phyloP scores from a whole-genome alignment of 2,329 filamentous ascomycete genomes.

The Tolypocladium cylindrosporum region DNA sequence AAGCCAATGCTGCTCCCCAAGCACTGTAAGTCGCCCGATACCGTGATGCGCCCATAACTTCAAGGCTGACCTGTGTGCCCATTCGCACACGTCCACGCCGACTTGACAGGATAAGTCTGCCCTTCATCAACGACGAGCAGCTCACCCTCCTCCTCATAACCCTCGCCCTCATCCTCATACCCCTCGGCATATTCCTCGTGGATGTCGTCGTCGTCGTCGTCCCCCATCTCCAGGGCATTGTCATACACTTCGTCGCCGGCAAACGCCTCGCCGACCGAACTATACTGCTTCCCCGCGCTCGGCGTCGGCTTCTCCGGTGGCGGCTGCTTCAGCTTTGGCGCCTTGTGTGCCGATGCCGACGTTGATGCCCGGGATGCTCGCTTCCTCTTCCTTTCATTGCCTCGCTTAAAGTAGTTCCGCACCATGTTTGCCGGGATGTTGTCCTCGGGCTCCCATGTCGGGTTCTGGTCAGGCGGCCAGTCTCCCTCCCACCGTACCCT shows the following conservation, averaged over 20 bases:
- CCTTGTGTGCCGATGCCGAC: background rate
- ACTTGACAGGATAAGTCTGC: background rate
- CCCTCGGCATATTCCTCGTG: background rate
- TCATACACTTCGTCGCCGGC: slow-evolving; percentile 8
- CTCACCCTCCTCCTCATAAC: background rate
- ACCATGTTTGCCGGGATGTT: slow-evolving; percentile 35
- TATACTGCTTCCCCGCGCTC: slow-evolving; percentile 7
- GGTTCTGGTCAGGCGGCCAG: slow-evolving; percentile 46
- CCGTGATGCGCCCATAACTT: background rate
- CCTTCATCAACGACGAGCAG: background rate
- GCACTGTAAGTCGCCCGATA: background rate
- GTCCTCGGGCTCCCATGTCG: slow-evolving; percentile 46
- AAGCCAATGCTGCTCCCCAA: too few relatives aligned
- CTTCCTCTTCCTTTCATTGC: slow-evolving; percentile 12
- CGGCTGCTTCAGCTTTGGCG: background rate
- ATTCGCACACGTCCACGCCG: background rate
- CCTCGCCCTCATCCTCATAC: background rate
- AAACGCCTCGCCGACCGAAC: slow-evolving; percentile 20
- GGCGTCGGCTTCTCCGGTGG: background rate
- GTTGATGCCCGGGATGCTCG: background rate
- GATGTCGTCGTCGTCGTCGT: background rate
- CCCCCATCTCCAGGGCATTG: background rate
- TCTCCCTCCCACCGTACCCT: slow-evolving; percentile 46
- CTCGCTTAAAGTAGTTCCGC: slow-evolving; percentile 25
- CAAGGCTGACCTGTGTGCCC: background rate